A percentile compares a stretch with the other conserved stretches of the same genome.
phyloP scores from a whole-genome alignment of 805 yeast species.

The Metschnikowia baotianmanensis region DNA sequence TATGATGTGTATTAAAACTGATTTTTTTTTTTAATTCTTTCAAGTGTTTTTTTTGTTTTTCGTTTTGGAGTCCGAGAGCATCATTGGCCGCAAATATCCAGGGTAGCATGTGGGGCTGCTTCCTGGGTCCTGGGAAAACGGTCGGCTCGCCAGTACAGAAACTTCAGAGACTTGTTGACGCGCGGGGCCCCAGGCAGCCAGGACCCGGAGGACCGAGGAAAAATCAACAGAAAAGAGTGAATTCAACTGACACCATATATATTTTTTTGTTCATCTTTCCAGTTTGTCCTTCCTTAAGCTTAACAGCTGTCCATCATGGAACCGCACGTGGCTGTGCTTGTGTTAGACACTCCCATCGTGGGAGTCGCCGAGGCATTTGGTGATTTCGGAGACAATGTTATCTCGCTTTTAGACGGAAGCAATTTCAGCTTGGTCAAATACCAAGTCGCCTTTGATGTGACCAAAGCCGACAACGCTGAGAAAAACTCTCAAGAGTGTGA shows the following conservation, averaged over 20 bases:
- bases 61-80: too few species aligned
- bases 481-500: slow-evolving; percentile 4
- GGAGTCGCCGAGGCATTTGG: slow-evolving; percentile 38
- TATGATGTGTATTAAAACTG: too few species aligned
- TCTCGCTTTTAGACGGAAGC: slow-evolving; percentile 25
- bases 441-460: slow-evolving; percentile 31
- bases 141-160: neutral
- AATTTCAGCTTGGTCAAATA: slow-evolving; percentile 31
- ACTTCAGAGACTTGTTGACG: neutral
- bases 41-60: neutral
- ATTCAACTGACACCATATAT: neutral
- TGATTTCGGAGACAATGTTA: slow-evolving; percentile 52
- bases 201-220: neutral
- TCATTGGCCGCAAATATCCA: too few species aligned
- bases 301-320: slow-evolving; percentile 11
- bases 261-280: neutral
- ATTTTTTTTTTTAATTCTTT: too few species aligned
- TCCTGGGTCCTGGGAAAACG: neutral
- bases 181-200: slow-evolving; percentile 1
- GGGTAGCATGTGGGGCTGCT: too few species aligned
- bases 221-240: neutral
- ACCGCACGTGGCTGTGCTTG: slow-evolving; percentile 40
- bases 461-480: slow-evolving; percentile 11
- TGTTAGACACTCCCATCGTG: slow-evolving; percentile 36
- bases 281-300: neutral